phyloP scores from a whole-genome alignment of 2,329 filamentous ascomycete species.

The Penicillium sp. region DNA sequence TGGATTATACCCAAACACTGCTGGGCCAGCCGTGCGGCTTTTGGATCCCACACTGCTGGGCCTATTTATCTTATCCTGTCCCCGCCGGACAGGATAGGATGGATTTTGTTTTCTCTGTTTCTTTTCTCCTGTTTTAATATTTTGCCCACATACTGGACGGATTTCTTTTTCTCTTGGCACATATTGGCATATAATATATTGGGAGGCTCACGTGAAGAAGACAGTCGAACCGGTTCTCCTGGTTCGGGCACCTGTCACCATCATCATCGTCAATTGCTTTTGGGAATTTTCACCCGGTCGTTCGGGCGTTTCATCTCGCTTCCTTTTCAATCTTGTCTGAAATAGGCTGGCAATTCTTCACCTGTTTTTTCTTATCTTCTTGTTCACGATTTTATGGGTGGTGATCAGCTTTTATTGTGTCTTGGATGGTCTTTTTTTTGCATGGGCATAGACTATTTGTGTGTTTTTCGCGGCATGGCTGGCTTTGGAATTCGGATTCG shows the following conservation, averaged over 20 bases:
- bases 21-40: slow-evolving; percentile 11
- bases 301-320: slow-evolving; percentile 20
- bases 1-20: slow-evolving; percentile 3
- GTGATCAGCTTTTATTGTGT: slow-evolving; percentile 1
- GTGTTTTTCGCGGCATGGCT: slow-evolving; percentile 11
- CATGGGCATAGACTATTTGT: slow-evolving; percentile 23
- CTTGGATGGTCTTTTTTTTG: slow-evolving; percentile 1
- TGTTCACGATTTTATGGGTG: slow-evolving; percentile 4
- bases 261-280: slow-evolving; percentile 5
- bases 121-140: slow-evolving; percentile 35
- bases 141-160: slow-evolving; percentile 26
- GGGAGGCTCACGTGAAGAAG: slow-evolving; percentile 30
- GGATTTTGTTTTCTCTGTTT: neutral
- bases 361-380: neutral
- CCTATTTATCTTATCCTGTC: slow-evolving; percentile 5
- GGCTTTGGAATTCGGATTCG: slow-evolving; percentile 20
- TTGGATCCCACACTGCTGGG: slow-evolving; percentile 23
- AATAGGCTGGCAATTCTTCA: neutral
- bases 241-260: slow-evolving; percentile 28
- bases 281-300: slow-evolving; percentile 10
- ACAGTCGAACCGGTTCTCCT: slow-evolving; percentile 17
- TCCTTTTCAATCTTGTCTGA: neutral
- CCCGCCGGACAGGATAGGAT: slow-evolving; percentile 4
- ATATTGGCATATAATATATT: slow-evolving; percentile 28
- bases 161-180: slow-evolving; percentile 14